phyloP scores from a whole-genome alignment of 2,329 filamentous ascomycete genomes.

The Neofusicoccum laricinum region DNA sequence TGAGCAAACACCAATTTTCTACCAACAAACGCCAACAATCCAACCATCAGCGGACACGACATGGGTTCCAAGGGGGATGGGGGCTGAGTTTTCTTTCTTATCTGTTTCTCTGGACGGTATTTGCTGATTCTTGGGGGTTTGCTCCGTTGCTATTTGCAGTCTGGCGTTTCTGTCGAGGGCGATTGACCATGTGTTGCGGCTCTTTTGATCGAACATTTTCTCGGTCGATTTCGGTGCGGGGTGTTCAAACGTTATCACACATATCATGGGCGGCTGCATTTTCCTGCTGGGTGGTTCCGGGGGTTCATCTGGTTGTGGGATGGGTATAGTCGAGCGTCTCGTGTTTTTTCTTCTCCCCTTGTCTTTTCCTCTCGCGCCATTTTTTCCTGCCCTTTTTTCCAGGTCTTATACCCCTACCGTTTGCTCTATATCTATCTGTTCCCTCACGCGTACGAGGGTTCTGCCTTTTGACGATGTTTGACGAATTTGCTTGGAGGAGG shows the following conservation, averaged over 20 bases:
- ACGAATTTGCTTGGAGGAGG: not conserved
- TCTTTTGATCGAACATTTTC: not conserved
- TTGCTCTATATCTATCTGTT: not conserved
- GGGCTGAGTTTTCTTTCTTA: not conserved
- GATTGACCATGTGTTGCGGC: constrained; percentile 5
- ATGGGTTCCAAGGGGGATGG: not conserved
- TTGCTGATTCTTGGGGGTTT: constrained; percentile 5
- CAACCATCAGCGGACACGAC: constrained; percentile 1
- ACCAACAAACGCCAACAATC: not conserved
- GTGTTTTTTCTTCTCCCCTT: not conserved
- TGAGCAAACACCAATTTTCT: constrained; percentile 17
- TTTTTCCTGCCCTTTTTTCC: not conserved
- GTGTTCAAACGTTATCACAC: not conserved
- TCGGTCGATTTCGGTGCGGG: not conserved
- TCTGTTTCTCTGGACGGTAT: not conserved
- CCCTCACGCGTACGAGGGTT: not conserved
- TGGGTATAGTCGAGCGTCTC: not conserved
- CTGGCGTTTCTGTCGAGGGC: constrained; percentile 4
- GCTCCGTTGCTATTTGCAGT: constrained; percentile 1
- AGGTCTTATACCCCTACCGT: constrained; percentile 12
- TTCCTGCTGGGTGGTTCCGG: not conserved
- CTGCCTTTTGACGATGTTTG: not conserved
- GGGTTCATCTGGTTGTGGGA: not conserved
- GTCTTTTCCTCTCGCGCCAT: not conserved
- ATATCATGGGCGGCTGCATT: not conserved